Evolutionary conservation across 2,329 filamentous ascomycete genomes (phyloP), one percentile per base, ranked within the genome.

Genomic region (Thelonectria rubi): DNA sequence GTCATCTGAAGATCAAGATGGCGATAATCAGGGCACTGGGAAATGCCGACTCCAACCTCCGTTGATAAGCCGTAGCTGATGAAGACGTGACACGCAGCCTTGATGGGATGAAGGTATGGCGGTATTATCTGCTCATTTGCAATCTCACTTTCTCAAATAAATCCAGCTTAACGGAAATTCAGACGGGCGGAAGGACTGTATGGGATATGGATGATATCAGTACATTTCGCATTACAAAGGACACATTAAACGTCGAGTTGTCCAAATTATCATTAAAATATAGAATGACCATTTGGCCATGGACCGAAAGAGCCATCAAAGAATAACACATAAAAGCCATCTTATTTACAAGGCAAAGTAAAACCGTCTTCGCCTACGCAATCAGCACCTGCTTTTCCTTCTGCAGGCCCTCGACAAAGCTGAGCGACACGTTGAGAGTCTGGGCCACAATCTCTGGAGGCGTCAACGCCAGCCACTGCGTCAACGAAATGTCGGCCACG

Each of bases 391-490:
- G 85, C 77, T 90, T 89, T 75, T 89, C 84, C 73, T 86, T 88
- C 78, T 88, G 87, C 58, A 89, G 66, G 10, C 80, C 75, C 68
- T 85, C 75, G 2, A 86, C 85, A 48, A 89, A 79, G n/a, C 81
- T 79, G 4, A 86, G 69, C 0, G 85, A 82, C 14, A 89, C 81
- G 68, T 88, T 88, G 14, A 89, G 77, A 2, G 82, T 81, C 73
- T 85, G 81, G 0, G 86, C 84, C 15, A 89, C 87, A 52, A 90
- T 81, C 49, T 87, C 84, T 0, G 84, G 78, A 0, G 89, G 89
- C 0, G 88, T 91, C 52, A 91, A 76, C 1, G 88, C 88, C 40
- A 92, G 78, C 89, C 88, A 92, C 73, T 91, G 88, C 0, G 85
- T 87, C 45, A 91, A 74, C 0, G 85, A 83, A 64, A 91, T 88